A percentile compares a stretch with the other conserved stretches of the same genome.
These are phyloP conservation scores for Phytophthora quininea DNA, from an alignment of 352 stramenopile genomes.

Conservation along the genomic window DNA sequence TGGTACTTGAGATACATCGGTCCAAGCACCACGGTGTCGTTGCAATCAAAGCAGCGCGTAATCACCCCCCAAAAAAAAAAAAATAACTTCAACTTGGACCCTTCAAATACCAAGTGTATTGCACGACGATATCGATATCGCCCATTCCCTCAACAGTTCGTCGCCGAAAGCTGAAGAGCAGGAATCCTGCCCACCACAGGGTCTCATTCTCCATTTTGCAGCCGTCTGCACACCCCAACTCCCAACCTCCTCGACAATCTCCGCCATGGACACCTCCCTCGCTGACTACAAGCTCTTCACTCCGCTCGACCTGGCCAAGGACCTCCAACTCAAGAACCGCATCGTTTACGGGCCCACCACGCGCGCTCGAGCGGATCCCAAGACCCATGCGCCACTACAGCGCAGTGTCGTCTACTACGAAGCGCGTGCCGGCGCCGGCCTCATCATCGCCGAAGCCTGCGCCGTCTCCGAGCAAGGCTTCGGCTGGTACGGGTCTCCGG, in stretches of 20 bases:
- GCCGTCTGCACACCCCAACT: not conserved
- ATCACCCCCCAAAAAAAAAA: no score
- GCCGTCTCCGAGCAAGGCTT: slow-evolving; percentile 23
- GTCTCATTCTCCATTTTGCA: not conserved
- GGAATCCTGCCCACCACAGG: no score
- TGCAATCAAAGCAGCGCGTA: no score
- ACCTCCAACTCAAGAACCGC: slow-evolving; percentile 36
- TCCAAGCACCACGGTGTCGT: no score
- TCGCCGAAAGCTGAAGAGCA: no score
- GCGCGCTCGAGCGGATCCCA: slow-evolving; percentile 7
- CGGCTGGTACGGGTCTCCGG: slow-evolving; percentile 28
- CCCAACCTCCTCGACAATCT: not conserved
- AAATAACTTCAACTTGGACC: no score
- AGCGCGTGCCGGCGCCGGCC: slow-evolving; percentile 24
- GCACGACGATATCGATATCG: no score
- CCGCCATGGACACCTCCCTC: not conserved
- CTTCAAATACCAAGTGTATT: no score
- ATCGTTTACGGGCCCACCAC: slow-evolving; percentile 40
- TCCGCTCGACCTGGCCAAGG: slow-evolving; percentile 15
- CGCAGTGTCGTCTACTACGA: slow-evolving; percentile 37
- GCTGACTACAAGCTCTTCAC: slow-evolving; percentile 32
- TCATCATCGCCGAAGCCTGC: slow-evolving; percentile 43
- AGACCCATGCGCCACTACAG: slow-evolving; percentile 7
- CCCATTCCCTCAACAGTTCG: no score
- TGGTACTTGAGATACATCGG: no score